A percentile compares a stretch with the other conserved stretches of the same genome.
Evolutionary conservation across 169 alveolate species (phyloP).

Genomic region (Cryptosporidium sp.): DNA sequence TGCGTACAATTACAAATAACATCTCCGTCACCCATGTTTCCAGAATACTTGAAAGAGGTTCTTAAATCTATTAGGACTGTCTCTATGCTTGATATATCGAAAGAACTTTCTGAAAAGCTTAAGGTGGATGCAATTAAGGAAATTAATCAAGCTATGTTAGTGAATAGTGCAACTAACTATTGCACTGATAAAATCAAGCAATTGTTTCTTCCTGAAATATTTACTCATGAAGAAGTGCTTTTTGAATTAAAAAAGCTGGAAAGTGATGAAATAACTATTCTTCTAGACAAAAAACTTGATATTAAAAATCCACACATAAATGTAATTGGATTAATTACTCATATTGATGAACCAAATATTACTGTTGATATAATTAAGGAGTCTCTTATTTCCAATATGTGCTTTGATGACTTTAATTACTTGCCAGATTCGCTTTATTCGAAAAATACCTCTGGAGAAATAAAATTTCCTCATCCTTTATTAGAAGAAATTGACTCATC

Average conservation of each 20-base stretch:
- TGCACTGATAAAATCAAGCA: constrained; percentile 52
- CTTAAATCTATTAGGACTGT: constrained; percentile 18
- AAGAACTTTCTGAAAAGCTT: constrained; percentile 24
- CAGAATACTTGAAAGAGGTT: constrained; percentile 23
- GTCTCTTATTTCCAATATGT: constrained; percentile 21
- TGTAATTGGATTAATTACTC: constrained; percentile 52
- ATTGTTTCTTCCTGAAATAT: constrained; percentile 34
- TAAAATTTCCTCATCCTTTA: constrained; percentile 19
- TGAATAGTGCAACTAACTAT: background rate
- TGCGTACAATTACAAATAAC: constrained; percentile 40
- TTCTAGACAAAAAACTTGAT: constrained; percentile 32
- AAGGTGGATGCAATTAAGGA: constrained; percentile 37
- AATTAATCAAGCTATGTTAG: background rate
- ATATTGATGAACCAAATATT: constrained; percentile 21
- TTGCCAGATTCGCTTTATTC: background rate
- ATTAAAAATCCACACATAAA: constrained; percentile 39
- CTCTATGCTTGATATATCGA: constrained; percentile 24
- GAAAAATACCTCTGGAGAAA: background rate
- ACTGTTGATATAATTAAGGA: constrained; percentile 31
- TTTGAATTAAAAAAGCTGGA: background rate
- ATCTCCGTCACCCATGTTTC: constrained; percentile 73
- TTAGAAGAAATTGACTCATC: constrained; percentile 1
- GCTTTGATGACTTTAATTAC: constrained; percentile 6
- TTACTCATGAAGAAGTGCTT: background rate
- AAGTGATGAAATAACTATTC: constrained; percentile 19